Conservation (phyloP, 257 asterid species). For the Vinca minor region DNA sequence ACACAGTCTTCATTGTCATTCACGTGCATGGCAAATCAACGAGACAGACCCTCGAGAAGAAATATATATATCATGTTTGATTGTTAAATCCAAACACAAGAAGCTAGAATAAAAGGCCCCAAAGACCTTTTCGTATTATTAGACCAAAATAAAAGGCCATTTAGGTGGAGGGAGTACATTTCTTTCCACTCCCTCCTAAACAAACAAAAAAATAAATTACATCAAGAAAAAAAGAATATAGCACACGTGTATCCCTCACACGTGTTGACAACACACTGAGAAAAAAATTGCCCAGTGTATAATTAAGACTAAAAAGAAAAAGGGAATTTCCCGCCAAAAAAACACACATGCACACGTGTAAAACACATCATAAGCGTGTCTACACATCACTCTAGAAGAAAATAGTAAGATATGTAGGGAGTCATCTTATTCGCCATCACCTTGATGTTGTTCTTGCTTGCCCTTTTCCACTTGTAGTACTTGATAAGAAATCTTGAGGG, state of each 20-base stretch:
- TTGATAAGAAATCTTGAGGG: background rate
- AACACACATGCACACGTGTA: constrained; percentile 56
- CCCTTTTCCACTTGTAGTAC: background rate
- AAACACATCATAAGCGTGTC: constrained; percentile 30
- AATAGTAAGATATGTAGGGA: constrained; percentile 4
- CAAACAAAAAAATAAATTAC: constrained; percentile 1
- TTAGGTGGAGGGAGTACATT: constrained; percentile 19
- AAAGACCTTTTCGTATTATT: constrained; percentile 61
- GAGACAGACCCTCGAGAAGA: background rate
- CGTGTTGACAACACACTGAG: constrained; percentile 14
- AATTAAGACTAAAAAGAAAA: constrained; percentile 38
- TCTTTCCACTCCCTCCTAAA: constrained; percentile 10
- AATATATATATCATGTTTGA: constrained; percentile 5
- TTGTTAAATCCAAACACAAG: constrained; percentile 42
- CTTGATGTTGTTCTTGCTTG: background rate
- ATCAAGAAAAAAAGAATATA: constrained; percentile 4
- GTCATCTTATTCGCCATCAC: constrained; percentile 16
- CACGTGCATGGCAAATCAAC: constrained; percentile 64
- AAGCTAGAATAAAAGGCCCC: constrained; percentile 62
- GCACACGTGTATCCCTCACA: constrained; percentile 40
- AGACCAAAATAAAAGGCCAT: constrained; percentile 49
- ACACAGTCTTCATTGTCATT: constrained; percentile 64
- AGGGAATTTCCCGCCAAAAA: constrained; percentile 55
- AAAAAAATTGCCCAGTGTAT: constrained; percentile 35
- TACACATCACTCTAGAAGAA: constrained; percentile 40